Conservation (phyloP, 768 basidiomycete genomes). For the Pleurotus platypus region DNA sequence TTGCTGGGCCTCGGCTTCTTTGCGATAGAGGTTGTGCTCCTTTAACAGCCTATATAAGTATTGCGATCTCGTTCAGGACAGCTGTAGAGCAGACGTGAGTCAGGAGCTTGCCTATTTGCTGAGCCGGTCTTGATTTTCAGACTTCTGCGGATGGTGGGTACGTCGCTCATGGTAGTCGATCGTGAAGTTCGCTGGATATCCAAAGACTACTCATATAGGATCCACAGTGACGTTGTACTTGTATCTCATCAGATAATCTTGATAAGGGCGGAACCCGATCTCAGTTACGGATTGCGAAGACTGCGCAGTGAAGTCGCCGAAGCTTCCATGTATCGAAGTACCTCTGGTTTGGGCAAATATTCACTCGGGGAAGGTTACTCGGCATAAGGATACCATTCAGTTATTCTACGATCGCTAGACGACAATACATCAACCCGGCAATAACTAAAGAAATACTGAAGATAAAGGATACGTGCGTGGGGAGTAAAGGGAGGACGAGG, state of each 20-base stretch:
- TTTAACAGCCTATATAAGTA: slow-evolving; percentile 50
- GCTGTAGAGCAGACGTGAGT: too few species aligned
- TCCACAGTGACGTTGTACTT: too few species aligned
- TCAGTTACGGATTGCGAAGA: too few species aligned
- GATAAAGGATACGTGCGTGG: background rate
- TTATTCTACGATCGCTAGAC: slow-evolving; percentile 3
- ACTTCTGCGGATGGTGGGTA: slow-evolving; percentile 51
- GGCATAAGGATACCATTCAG: background rate
- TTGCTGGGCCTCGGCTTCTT: slow-evolving; percentile 60
- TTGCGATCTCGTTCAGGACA: too few species aligned
- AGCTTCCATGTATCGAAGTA: too few species aligned
- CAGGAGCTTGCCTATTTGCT: slow-evolving; percentile 37
- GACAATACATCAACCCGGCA: slow-evolving; percentile 6
- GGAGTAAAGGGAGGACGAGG: background rate
- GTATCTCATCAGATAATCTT: too few species aligned
- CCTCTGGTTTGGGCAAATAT: too few species aligned
- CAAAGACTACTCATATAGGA: too few species aligned
- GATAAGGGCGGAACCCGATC: too few species aligned
- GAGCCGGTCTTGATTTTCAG: slow-evolving; percentile 75
- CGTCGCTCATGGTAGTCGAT: slow-evolving; percentile 40
- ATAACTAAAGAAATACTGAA: slow-evolving; percentile 1
- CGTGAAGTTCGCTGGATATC: background rate
- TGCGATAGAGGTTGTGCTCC: slow-evolving; percentile 62
- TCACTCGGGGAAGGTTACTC: background rate
- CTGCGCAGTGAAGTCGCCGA: too few species aligned